A percentile compares a stretch with the other conserved stretches of the same genome.
phyloP scores from a whole-genome alignment of 2,329 filamentous ascomycete species.

The Aspergillus ustus region DNA sequence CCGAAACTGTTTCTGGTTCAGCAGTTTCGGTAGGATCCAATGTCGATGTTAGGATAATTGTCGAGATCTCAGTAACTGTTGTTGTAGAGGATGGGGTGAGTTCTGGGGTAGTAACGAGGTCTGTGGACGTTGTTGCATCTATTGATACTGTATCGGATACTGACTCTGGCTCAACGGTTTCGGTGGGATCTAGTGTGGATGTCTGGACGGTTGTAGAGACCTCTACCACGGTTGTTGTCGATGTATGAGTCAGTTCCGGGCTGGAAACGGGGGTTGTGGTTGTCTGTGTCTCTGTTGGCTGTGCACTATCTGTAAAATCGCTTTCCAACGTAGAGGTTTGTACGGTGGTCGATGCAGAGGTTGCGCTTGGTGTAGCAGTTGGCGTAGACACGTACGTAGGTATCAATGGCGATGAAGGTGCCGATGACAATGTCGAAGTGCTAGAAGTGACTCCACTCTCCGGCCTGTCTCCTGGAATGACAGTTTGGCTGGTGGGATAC shows the following conservation, averaged over 20 bases:
- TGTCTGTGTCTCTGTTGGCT: not conserved
- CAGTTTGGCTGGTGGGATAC: slow-evolving; percentile 5
- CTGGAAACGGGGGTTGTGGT: not conserved
- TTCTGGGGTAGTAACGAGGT: not conserved
- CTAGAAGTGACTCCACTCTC: not conserved
- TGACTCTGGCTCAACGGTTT: not conserved
- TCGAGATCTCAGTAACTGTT: not conserved
- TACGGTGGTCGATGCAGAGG: not conserved
- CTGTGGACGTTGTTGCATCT: not conserved
- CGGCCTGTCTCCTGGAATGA: not conserved
- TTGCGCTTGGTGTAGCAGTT: not conserved
- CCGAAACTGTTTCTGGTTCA: no score
- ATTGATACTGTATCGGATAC: not conserved
- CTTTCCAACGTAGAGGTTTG: not conserved
- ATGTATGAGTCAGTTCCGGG: not conserved
- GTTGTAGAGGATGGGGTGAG: not conserved
- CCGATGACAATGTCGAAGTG: not conserved
- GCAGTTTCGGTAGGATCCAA: not conserved
- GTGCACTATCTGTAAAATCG: not conserved
- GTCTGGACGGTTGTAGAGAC: slow-evolving; percentile 1
- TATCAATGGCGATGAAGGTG: not conserved
- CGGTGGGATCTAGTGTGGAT: not conserved
- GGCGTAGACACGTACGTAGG: not conserved
- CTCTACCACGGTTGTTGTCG: slow-evolving; percentile 9
- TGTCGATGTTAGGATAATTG: not conserved